Percentiles rank a stretch among this genome's conserved stretches.
Evolutionary conservation across 306 rosid genomes (phyloP).

Genomic region (Cucurbita ficifolia): DNA sequence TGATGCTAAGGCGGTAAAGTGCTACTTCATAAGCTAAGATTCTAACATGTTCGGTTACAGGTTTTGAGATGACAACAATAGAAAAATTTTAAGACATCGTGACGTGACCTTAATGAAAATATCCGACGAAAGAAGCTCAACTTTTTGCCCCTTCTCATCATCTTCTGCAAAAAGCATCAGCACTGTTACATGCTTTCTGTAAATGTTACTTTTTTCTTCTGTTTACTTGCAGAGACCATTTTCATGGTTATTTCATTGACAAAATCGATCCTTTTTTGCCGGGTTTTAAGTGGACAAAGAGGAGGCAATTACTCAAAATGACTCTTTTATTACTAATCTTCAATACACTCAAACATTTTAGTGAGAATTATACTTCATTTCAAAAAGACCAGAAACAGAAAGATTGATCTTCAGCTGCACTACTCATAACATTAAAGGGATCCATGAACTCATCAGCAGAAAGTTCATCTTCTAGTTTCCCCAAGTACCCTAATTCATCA

Average conservation of each 20-base stretch:
- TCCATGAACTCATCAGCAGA: slow-evolving; percentile 27
- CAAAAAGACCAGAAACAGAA: slow-evolving; percentile 49
- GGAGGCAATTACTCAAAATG: background rate
- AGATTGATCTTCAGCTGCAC: slow-evolving; percentile 40
- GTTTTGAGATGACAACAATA: too few species aligned
- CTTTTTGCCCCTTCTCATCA: background rate
- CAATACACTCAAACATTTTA: background rate
- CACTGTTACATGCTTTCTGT: background rate
- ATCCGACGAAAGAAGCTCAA: too few species aligned
- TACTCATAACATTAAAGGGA: slow-evolving; percentile 31
- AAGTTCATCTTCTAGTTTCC: slow-evolving; percentile 39
- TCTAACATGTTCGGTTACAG: too few species aligned
- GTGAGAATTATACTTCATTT: background rate
- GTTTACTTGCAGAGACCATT: background rate
- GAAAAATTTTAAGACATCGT: too few species aligned
- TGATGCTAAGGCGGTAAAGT: too few species aligned
- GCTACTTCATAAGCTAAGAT: too few species aligned
- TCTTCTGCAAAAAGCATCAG: background rate
- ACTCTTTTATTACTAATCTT: background rate
- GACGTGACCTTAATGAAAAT: too few species aligned
- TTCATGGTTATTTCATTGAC: background rate
- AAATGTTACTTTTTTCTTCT: background rate
- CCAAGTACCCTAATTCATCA: slow-evolving; percentile 29
- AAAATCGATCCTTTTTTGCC: background rate
- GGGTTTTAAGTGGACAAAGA: background rate